Percentiles rank a stretch among this genome's conserved stretches.
phyloP scores from a whole-genome alignment of 768 basidiomycete genomes.

The Mycena maculata region DNA sequence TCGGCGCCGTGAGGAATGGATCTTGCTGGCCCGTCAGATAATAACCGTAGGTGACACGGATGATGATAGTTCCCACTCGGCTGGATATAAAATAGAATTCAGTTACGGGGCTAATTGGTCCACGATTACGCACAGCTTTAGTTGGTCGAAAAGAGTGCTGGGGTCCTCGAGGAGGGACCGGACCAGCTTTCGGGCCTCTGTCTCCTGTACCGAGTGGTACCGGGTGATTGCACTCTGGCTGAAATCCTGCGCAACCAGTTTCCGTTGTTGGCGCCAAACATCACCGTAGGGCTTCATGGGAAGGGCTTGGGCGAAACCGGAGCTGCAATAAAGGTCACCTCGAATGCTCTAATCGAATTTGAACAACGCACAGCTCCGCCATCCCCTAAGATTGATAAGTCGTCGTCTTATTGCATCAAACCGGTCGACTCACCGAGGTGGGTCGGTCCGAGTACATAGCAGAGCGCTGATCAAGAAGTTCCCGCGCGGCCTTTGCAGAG shows the following conservation, averaged over 20 bases:
- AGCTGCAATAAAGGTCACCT: background rate
- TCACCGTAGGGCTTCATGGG: conserved; percentile 55
- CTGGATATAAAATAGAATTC: background rate
- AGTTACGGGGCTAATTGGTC: background rate
- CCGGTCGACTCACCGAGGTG: too few relatives aligned
- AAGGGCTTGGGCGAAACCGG: conserved; percentile 44
- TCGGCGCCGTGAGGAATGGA: background rate
- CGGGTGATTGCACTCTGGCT: background rate
- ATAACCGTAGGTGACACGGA: conserved; percentile 4
- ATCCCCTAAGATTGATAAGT: background rate
- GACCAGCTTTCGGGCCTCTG: background rate
- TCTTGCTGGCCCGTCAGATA: background rate
- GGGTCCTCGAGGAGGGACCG: background rate
- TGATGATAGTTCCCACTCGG: conserved; percentile 7
- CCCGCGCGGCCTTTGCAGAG: conserved; percentile 38
- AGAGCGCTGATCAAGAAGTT: conserved; percentile 44
- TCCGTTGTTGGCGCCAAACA: conserved; percentile 50
- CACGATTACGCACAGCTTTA: background rate
- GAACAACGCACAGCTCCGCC: conserved; percentile 5
- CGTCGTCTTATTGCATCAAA: too few relatives aligned
- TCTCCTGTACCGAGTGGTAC: conserved; percentile 1
- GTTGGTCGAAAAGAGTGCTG: background rate
- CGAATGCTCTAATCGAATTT: too few relatives aligned
- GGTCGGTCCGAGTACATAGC: conserved; percentile 34
- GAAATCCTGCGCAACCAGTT: conserved; percentile 39